Percentiles rank a stretch among this genome's conserved stretches.
Conservation (phyloP, 495 filamentous ascomycete species). For the Aspergillus bridgeri region DNA sequence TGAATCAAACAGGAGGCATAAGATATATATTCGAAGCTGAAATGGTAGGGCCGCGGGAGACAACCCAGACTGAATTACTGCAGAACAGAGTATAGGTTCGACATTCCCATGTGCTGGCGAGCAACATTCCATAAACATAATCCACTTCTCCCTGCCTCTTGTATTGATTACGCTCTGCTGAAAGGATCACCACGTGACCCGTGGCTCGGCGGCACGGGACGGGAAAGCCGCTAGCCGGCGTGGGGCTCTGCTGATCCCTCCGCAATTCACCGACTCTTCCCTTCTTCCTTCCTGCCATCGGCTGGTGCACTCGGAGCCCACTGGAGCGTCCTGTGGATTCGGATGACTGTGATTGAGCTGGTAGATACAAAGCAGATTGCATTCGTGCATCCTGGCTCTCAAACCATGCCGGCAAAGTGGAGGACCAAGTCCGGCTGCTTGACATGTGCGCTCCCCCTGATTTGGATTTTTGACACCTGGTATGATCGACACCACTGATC, state of each 20-base stretch:
- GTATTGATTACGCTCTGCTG: too few species aligned
- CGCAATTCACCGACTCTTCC: background rate
- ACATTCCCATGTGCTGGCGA: too few species aligned
- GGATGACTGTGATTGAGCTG: background rate
- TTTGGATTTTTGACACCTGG: background rate
- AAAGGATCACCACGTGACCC: too few species aligned
- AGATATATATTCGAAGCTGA: too few species aligned
- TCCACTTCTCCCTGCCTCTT: too few species aligned
- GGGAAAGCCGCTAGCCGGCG: background rate
- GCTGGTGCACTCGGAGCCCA: too few species aligned
- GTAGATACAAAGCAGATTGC: background rate
- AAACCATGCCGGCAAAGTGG: constrained; percentile 4
- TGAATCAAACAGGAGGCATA: too few species aligned
- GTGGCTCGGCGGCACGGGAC: background rate
- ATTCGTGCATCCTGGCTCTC: background rate
- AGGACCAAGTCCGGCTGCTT: constrained; percentile 8
- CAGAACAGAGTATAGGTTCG: too few species aligned
- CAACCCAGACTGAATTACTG: too few species aligned
- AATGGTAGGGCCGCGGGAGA: too few species aligned
- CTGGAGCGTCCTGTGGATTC: background rate
- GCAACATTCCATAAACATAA: too few species aligned
- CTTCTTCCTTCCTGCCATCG: too few species aligned
- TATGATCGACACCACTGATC: background rate
- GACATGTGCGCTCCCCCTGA: constrained; percentile 1
- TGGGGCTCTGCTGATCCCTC: background rate